Evolutionary conservation across 805 yeast species (phyloP), one percentile per base, ranked within the genome.

Genomic region (Kodamaea leandrae): DNA sequence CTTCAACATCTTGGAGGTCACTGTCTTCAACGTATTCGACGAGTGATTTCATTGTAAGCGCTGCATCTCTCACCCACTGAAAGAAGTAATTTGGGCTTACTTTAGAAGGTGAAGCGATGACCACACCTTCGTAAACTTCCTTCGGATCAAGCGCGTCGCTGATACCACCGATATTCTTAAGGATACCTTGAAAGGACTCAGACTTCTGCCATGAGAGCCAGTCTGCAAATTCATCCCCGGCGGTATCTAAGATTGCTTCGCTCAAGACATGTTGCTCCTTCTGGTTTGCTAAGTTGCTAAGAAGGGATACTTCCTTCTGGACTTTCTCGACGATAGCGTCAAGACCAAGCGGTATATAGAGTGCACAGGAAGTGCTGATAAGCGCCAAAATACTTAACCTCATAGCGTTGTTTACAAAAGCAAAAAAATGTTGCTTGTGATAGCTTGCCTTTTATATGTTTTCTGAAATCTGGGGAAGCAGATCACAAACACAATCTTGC

Each of bases 51-150:
- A 83, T 72, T 0, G 95, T 81, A 38, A 91, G 76, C 0, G 96
- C 96, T 23, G 89, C 80, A 59, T 91, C 98, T 56, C 98, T 74
- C 4, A 79, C 74, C 98, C 98, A 91, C 56, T 86, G 95, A 54
- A 76, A 91, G 54, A 78, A 89, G 61, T 91, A 91, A 61, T 91
- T 75, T 1, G 98, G 98, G 17, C 69, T 48, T 0, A 39, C 4
- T 39, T 60, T 76, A 1, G 96, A 87, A 6, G 96, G 95, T 6
- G 93, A 80, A 1, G 98, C 98, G 49, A 90, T 72, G 4, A 88
- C 83, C 2, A 78, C 86, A 21, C 97, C 97, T 5, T 60, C 52
- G 0, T 77, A 66, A 2, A 82, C 80, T 61, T 36, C 60, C 6
- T 40, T 44, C 9, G 48, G 44, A 17, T 46, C 50, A 18, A 60